These are phyloP conservation scores for Phaeosphaeria sp. DNA, from an alignment of 2,329 filamentous ascomycete genomes.

Conservation along the genomic window DNA sequence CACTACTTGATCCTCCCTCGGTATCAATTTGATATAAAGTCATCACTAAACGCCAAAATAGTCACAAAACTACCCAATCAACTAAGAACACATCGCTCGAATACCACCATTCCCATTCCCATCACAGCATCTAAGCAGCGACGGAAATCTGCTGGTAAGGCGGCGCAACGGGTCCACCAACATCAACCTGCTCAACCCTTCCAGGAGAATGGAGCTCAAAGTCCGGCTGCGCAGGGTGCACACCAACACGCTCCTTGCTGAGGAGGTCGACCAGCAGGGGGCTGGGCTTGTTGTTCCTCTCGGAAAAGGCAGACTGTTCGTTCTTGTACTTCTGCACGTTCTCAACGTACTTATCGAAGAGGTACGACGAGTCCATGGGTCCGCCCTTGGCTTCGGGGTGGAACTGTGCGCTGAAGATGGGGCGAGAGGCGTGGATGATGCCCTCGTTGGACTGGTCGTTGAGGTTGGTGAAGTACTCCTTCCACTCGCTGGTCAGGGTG, in stretches of 20 bases:
- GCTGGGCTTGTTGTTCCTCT: constrained; percentile 86
- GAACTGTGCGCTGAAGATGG: constrained; percentile 99
- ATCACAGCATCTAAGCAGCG: constrained; percentile 26
- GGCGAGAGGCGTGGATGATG: constrained; percentile 93
- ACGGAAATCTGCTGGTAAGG: constrained; percentile 44
- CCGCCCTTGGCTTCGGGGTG: constrained; percentile 98
- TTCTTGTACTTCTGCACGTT: constrained; percentile 90
- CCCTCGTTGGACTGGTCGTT: constrained; percentile 98
- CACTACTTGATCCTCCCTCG: not conserved
- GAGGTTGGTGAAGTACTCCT: constrained; percentile 98
- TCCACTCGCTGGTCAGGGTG: constrained; percentile 85
- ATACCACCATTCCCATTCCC: not conserved
- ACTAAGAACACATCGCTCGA: not conserved
- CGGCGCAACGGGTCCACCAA: constrained; percentile 37
- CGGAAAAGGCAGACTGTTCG: constrained; percentile 72
- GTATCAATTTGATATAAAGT: not conserved
- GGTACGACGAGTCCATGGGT: constrained; percentile 91
- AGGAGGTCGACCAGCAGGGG: constrained; percentile 89
- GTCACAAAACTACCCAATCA: not conserved
- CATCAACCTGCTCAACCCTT: constrained; percentile 35
- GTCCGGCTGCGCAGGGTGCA: constrained; percentile 57
- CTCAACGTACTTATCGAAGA: constrained; percentile 96
- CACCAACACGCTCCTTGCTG: constrained; percentile 92
- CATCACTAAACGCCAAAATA: not conserved
- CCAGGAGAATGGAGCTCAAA: constrained; percentile 40